Conservation (phyloP, 371 early-diverging fungal species). For the Mortierella sp. region DNA sequence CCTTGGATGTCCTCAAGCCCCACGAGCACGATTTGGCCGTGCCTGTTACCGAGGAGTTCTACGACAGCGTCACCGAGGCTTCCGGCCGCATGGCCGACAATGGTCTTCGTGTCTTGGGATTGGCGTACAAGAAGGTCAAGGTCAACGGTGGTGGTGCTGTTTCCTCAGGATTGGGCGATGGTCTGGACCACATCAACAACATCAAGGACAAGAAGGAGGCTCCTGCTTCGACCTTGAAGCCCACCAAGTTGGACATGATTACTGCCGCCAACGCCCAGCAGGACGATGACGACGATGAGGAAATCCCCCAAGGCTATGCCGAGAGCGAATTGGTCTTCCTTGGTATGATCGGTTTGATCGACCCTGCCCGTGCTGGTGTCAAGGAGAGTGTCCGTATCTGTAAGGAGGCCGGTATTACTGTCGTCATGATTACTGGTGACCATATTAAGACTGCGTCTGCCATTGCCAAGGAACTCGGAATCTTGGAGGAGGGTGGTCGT, state of each 20-base stretch:
- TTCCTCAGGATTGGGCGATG: slow-evolving; percentile 54
- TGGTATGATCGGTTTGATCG: slow-evolving; percentile 82
- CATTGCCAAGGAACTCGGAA: slow-evolving; percentile 78
- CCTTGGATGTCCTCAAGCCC: slow-evolving; percentile 33
- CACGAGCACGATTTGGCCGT: slow-evolving; percentile 22
- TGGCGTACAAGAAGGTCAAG: slow-evolving; percentile 68
- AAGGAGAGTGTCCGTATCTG: slow-evolving; percentile 68
- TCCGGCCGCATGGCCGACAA: slow-evolving; percentile 84
- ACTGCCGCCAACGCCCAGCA: slow-evolving; percentile 31
- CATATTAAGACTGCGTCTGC: slow-evolving; percentile 79
- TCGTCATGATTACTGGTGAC: slow-evolving; percentile 84
- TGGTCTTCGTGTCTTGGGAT: slow-evolving; percentile 84
- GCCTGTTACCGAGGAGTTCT: slow-evolving; percentile 74
- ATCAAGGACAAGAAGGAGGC: slow-evolving; percentile 50
- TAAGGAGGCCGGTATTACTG: slow-evolving; percentile 76
- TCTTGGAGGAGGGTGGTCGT: slow-evolving; percentile 58
- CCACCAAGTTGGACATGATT: slow-evolving; percentile 39
- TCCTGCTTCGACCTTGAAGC: slow-evolving; percentile 29
- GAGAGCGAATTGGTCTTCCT: slow-evolving; percentile 75
- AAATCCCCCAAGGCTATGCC: slow-evolving; percentile 35
- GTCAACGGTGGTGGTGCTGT: slow-evolving; percentile 55
- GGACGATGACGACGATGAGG: slow-evolving; percentile 31
- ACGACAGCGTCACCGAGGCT: slow-evolving; percentile 73
- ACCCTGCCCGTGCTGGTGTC: slow-evolving; percentile 77
- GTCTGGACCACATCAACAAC: slow-evolving; percentile 62